Base-by-base conservation (phyloP, 352 stramenopile genomes). In the Globisporangium iwayamae region DNA sequence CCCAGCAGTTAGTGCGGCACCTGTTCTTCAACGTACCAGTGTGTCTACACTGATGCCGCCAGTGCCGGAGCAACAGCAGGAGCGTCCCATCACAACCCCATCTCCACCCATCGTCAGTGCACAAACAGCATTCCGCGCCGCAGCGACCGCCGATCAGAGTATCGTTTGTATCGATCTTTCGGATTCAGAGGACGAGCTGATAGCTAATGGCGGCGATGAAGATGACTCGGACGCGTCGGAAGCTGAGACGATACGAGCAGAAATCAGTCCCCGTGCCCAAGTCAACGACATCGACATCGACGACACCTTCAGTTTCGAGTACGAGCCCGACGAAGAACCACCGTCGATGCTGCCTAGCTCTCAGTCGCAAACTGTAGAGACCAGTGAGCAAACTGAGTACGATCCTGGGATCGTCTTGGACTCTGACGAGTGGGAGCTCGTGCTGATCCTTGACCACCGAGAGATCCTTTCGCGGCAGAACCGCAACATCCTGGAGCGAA, bases 401-500 rank as follows among this genome's bases (percentile, higher is more conserved):
- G 13, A 46, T 32, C 36, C 41, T 46, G 62, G 22, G 34, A 60
- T 78, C 41, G 71, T 71, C 55, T 67, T 45, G 56, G 70, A 52
- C 16, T 70, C 65, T 14, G 85, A 93, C 38, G 71, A 75, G 52
- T 93, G 84, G 87, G 83, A 93, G 55, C 60, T 95, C 32, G 78
- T 93, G n/a, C 54, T 93, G 38, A 48, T 93, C 1, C 63, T 95
- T n/a, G 87, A 95, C 63, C 87, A 95, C 63, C 84, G 87, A 13
- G 87, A 95, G 63, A 73, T 93, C 22, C 66, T 93, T 8, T 90
- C 87, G 47, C 71, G 83, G 4, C 74, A 79, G 20, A 93, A 93
- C 54, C 81, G 80, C 25, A 73, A 75, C 38, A 87, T 93, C 47
- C 57, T 95, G 9, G 87, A 95, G 50, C 78, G 84, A 28, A 95